phyloP scores from a whole-genome alignment of 2,329 filamentous ascomycete genomes.

The Tolypocladium inflatum region DNA sequence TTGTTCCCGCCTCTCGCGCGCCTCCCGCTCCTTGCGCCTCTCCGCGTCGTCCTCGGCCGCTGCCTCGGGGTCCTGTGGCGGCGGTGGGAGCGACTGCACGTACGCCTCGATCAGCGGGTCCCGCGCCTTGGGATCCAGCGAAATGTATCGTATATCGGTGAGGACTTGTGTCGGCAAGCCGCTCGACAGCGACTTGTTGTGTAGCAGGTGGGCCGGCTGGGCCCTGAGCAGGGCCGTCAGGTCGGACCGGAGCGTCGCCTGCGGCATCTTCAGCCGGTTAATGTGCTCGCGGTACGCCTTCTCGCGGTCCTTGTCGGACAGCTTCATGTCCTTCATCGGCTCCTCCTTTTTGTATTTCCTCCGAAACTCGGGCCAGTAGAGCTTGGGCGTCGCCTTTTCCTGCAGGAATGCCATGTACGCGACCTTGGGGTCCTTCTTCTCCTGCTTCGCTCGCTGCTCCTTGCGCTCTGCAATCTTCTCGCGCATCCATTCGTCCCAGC shows the following conservation, averaged over 20 bases:
- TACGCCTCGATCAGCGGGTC: constrained; percentile 58
- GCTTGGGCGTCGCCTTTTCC: constrained; percentile 73
- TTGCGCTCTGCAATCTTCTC: constrained; percentile 65
- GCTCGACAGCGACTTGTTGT: constrained; percentile 45
- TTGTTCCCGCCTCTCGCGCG: constrained; percentile 50
- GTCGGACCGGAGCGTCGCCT: constrained; percentile 59
- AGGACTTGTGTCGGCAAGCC: constrained; percentile 54
- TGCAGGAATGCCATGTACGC: constrained; percentile 76
- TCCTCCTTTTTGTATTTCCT: constrained; percentile 78
- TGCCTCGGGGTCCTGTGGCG: constrained; percentile 33
- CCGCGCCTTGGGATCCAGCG: constrained; percentile 49
- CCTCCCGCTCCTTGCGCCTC: constrained; percentile 36
- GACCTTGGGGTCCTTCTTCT: constrained; percentile 74
- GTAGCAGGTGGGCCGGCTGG: constrained; percentile 47
- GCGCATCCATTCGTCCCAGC: constrained; percentile 75
- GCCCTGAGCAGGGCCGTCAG: constrained; percentile 55
- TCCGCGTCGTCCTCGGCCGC: constrained; percentile 41
- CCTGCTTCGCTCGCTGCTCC: constrained; percentile 62
- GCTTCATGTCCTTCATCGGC: constrained; percentile 64
- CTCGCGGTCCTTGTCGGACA: constrained; percentile 69
- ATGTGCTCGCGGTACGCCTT: constrained; percentile 72
- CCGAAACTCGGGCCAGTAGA: constrained; percentile 97
- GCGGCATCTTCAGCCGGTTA: constrained; percentile 54
- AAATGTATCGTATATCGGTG: constrained; percentile 60
- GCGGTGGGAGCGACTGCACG: constrained; percentile 52